These are phyloP conservation scores for Arbutus unedo DNA, from an alignment of 148 eudicot species.

Conservation along the genomic window DNA sequence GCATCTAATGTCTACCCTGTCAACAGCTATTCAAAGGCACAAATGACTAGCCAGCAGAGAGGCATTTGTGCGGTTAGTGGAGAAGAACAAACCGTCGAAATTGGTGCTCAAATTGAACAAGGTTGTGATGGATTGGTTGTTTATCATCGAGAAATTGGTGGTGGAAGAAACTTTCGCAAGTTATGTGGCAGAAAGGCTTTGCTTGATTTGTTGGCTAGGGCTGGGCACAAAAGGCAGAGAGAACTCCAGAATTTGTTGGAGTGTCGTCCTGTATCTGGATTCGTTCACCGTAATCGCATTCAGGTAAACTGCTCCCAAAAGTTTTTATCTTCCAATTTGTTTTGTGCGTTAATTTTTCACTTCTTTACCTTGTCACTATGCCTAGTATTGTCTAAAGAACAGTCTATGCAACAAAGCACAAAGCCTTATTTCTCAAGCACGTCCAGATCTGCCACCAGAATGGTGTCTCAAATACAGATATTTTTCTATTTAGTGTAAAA, in stretches of 20 bases:
- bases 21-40: constrained; percentile 41
- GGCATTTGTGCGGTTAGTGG: constrained; percentile 29
- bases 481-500: background rate
- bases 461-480: background rate
- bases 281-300: constrained; percentile 77
- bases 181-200: constrained; percentile 89
- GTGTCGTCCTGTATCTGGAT: constrained; percentile 57
- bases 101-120: constrained; percentile 50
- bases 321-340: background rate
- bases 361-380: background rate
- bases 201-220: constrained; percentile 69
- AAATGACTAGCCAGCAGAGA: constrained; percentile 44
- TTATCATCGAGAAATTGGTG: constrained; percentile 32
- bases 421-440: background rate
- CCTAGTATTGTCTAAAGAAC: background rate
- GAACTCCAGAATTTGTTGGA: constrained; percentile 63
- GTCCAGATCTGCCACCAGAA: background rate
- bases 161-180: constrained; percentile 55
- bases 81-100: constrained; percentile 51
- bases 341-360: background rate
- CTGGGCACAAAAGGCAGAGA: constrained; percentile 49
- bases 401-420: background rate
- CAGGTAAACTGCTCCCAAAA: constrained; percentile 46
- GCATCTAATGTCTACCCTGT: constrained; percentile 31
- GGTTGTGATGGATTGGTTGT: constrained; percentile 46